Base-by-base conservation (phyloP, 495 filamentous ascomycete genomes). In the Neurospora discreta region DNA sequence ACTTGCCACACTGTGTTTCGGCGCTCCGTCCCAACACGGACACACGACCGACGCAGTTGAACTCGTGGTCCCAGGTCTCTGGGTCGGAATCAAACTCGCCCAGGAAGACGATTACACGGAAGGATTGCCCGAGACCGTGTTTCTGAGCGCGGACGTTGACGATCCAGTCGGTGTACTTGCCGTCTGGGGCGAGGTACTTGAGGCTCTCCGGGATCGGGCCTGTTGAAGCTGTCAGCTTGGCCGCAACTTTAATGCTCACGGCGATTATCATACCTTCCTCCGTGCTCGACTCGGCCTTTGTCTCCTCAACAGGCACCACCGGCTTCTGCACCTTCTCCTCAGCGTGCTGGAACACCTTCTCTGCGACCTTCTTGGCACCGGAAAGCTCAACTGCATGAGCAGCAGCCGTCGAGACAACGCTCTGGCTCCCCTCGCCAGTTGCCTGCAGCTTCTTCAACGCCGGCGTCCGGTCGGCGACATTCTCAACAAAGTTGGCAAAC, bases 151-250 rank as follows among this genome's bases (percentile, higher is more conserved):
- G 78, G 41, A 85, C 70, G 74, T 84, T 83, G 73, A 79, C 73
- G 36, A 85, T 75, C 75, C 80, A 85, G 70, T 85, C 82, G 40
- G 78, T 82, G 73, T 82, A 85, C 43, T 76, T 77, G 74, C 75
- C 77, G 71, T 77, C 68, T 2, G 78, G 78, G 15, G 77, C 75
- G n/a, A 79, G 77, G 69, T 80, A 74, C 5, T 60, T 26, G 10
- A 80, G 75, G 36, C 65, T 44, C 3, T 69, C 26, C 13, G 78
- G 76, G 69, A 78, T 78, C 1, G 74, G 73, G 68, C 44, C 71
- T 70, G 36, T 65, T 68, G 68, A 52, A 20, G 10, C 8, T 13
- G 11, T 15, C 5, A 26, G 15, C 6, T 13, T 15, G 11, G n/a
- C 44, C 18, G 4, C 1, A 2, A 23, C 3, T 15, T 15, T 60